phyloP scores from a whole-genome alignment of 129 eudicot species.

The Escallonia rubra region DNA sequence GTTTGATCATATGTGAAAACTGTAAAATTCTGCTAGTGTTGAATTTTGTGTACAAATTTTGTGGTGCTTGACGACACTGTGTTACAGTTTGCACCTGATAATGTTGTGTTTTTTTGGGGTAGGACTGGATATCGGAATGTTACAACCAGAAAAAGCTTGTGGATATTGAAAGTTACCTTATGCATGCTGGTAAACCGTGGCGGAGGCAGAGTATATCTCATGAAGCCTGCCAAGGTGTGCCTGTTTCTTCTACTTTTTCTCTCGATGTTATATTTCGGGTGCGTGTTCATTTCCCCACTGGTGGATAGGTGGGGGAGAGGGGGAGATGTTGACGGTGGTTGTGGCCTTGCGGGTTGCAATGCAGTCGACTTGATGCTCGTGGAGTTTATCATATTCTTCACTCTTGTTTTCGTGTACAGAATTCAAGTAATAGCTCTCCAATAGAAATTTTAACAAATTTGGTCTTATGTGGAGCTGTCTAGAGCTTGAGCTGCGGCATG shows the following conservation, averaged over 20 bases:
- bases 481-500: background rate
- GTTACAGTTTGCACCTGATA: conserved; percentile 4
- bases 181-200: conserved; percentile 95
- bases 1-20: too few relatives aligned
- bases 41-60: too few relatives aligned
- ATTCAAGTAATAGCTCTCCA: too few relatives aligned
- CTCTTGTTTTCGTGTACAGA: too few relatives aligned
- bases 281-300: background rate
- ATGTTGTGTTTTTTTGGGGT: conserved; percentile 5
- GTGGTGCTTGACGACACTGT: background rate
- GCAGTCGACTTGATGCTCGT: too few relatives aligned
- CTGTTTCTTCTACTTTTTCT: conserved; percentile 12
- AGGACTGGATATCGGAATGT: conserved; percentile 90
- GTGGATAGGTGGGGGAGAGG: too few relatives aligned
- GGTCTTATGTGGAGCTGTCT: background rate
- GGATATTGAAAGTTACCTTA: conserved; percentile 74
- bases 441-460: background rate
- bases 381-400: too few relatives aligned
- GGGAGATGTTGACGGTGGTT: too few relatives aligned
- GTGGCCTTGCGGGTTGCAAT: too few relatives aligned
- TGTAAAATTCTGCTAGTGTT: too few relatives aligned
- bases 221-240: conserved; percentile 50
- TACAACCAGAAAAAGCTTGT: conserved; percentile 68
- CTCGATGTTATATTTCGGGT: background rate
- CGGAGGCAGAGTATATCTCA: conserved; percentile 39